Evolutionary conservation across 306 rosid genomes (phyloP).

Genomic region (Potentilla sterilis): DNA sequence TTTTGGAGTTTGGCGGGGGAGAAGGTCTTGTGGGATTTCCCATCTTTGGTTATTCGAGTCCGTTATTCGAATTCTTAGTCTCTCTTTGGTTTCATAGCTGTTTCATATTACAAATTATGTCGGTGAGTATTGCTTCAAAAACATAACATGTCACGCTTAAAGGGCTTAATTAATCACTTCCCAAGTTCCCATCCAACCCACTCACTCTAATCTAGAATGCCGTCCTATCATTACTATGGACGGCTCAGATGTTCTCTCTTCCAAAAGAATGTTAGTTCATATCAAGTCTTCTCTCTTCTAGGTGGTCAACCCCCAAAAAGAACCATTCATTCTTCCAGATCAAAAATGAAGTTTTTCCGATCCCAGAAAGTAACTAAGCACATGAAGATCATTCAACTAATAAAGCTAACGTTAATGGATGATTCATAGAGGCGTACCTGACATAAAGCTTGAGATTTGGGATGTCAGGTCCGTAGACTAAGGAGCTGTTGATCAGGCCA

Average conservation of each 20-base stretch:
- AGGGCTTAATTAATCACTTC: too few species aligned
- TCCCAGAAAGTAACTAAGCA: background rate
- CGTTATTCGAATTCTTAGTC: constrained; percentile 55
- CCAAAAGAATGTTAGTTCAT: background rate
- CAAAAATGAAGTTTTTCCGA: background rate
- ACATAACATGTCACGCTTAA: too few species aligned
- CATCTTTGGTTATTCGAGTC: constrained; percentile 54
- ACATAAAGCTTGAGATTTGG: constrained; percentile 49
- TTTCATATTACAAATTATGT: background rate
- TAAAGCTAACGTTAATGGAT: background rate
- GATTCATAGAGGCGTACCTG: constrained; percentile 35
- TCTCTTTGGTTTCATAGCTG: constrained; percentile 56
- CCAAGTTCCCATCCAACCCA: too few species aligned
- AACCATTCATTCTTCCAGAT: background rate
- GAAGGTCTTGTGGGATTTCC: constrained; percentile 63
- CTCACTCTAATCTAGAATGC: background rate
- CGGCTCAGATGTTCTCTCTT: background rate
- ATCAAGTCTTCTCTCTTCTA: background rate
- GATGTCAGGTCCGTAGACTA: constrained; percentile 64
- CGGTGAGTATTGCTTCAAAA: too few species aligned
- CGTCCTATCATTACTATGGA: background rate
- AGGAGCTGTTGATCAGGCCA: constrained; percentile 47
- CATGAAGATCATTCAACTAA: background rate
- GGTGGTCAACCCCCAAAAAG: background rate
- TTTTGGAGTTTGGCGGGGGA: constrained; percentile 38